A percentile compares a stretch with the other conserved stretches of the same genome.
These are phyloP conservation scores for Chaetomiaceae sp. DNA, from an alignment of 2,329 filamentous ascomycete species.

Conservation along the genomic window DNA sequence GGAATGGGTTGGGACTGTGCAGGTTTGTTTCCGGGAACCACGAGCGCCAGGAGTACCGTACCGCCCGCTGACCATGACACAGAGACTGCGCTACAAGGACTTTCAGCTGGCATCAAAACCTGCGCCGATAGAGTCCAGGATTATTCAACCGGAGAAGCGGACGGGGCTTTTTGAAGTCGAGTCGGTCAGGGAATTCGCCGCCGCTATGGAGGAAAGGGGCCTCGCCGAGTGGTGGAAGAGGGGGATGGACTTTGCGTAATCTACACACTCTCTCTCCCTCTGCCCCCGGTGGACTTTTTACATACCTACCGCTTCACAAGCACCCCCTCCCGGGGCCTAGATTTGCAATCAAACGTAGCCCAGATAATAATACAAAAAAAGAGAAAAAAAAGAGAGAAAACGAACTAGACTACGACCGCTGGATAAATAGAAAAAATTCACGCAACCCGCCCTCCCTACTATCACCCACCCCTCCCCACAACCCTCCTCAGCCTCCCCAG, in stretches of 20 bases:
- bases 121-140: constrained; percentile 26
- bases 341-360: too few relatives aligned
- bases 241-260: constrained; percentile 56
- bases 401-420: too few relatives aligned
- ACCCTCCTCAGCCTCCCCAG: constrained; percentile 43
- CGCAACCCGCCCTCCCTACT: too few relatives aligned
- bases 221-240: constrained; percentile 62
- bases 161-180: constrained; percentile 52
- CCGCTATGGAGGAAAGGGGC: constrained; percentile 55
- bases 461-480: constrained; percentile 23
- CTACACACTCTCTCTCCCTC: not conserved
- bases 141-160: constrained; percentile 1
- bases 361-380: too few relatives aligned
- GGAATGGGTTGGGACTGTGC: constrained; percentile 60
- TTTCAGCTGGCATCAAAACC: constrained; percentile 60
- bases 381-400: too few relatives aligned
- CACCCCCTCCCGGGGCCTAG: too few relatives aligned
- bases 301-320: not conserved
- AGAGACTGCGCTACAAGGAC: constrained; percentile 66
- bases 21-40: constrained; percentile 21
- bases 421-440: too few relatives aligned
- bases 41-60: not conserved
- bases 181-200: constrained; percentile 61
- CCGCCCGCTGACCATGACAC: constrained; percentile 24
- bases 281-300: not conserved